phyloP scores from a whole-genome alignment of 768 basidiomycete species.

The Filobasidium floriforme region DNA sequence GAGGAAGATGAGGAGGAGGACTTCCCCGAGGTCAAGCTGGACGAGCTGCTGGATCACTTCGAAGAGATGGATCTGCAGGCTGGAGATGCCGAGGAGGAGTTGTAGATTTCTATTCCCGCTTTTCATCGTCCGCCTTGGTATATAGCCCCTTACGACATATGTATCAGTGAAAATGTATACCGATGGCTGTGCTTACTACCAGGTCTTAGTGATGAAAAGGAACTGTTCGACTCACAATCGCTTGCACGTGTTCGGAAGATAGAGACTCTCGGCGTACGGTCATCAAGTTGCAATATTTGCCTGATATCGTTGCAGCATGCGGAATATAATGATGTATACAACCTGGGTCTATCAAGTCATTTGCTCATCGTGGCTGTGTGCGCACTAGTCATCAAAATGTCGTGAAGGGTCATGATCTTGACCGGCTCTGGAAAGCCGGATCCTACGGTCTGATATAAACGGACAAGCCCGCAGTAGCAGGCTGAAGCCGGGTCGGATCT shows the following conservation, averaged over 20 bases:
- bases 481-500: neutral
- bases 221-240: too few species aligned
- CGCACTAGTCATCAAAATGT: neutral
- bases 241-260: too few species aligned
- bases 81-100: slow-evolving; percentile 4
- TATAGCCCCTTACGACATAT: neutral
- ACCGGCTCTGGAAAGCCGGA: neutral
- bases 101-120: neutral
- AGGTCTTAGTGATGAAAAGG: too few species aligned
- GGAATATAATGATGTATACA: too few species aligned
- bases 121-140: neutral
- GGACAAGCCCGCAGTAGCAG: neutral
- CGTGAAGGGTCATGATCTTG: neutral
- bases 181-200: too few species aligned
- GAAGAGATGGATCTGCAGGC: slow-evolving; percentile 71
- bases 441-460: neutral
- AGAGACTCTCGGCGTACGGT: too few species aligned
- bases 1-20: slow-evolving; percentile 62
- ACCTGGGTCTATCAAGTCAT: too few species aligned
- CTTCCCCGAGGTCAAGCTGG: slow-evolving; percentile 77
- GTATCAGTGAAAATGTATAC: neutral
- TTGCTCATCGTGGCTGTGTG: too few species aligned
- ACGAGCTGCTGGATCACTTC: slow-evolving; percentile 83
- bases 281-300: too few species aligned
- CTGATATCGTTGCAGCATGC: too few species aligned